Base-by-base conservation (phyloP, 371 early-diverging fungal species). In the Enteropsectra breve region DNA sequence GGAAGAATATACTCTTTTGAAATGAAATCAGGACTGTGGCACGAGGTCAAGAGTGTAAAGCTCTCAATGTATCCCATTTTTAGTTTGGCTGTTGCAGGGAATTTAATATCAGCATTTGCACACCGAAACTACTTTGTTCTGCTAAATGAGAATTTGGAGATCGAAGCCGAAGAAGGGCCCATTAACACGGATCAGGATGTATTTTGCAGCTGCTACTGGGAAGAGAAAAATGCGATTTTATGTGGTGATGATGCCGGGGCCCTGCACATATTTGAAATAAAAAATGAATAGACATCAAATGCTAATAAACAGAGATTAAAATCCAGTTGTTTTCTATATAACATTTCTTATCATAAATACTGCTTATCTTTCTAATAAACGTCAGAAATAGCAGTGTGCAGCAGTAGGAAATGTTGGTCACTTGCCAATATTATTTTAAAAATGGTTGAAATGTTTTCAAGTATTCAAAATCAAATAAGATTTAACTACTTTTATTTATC, bases 1-100 rank as follows among this genome's bases (percentile, higher is more conserved):
- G 76, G 76, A n/a, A 38, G 37, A 8, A 66, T 76, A 30, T 38
- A 13, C 21, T 4, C 58, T 18, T 69, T 75, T 48, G 30, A 23
- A 0, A 49, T 68, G 2, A 50, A 54, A 53, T 54, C 55, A 23
- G 68, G 61, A 45, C 11, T 58, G n/a, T 75, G 68, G 68, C 33
- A 21, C 21, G 15, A 38, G n/a, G 37, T 62, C 18, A 49, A 3
- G 0, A 53, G 21, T 4, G 62, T 32, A 13, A 54, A 54, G 26
- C 1, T 55, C 1, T 67, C 68, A 1, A 3, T 56, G 21, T 23
- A 46, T 26, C 76, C 76, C 1, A 69, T 75, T 30, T 38, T 61
- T 1, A 65, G 65, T 34, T 24, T n/a, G 24, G 34, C 33, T 60
- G 4, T 13, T 5, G 70, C 26, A 4, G 47, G 56, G 29, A 32